These are phyloP conservation scores for Komagataella populi DNA, from an alignment of 805 yeast genomes.

Conservation along the genomic window DNA sequence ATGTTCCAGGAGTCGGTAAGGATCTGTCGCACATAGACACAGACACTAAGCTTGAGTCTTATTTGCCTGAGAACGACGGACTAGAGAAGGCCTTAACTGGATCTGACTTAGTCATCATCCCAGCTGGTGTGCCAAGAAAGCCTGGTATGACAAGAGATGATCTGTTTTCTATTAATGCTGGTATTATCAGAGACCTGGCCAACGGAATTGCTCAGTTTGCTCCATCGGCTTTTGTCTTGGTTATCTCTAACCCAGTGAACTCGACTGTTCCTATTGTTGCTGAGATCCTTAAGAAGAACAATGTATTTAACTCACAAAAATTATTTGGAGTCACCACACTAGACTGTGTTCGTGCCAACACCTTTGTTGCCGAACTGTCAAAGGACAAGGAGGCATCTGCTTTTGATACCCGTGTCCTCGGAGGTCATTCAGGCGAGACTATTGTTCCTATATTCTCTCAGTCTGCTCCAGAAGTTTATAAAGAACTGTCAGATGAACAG, in stretches of 20 bases:
- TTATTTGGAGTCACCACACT: constrained; percentile 84
- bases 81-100: constrained; percentile 28
- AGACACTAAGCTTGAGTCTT: constrained; percentile 27
- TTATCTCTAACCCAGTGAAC: constrained; percentile 90
- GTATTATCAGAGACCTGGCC: constrained; percentile 63
- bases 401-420: constrained; percentile 62
- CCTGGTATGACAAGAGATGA: constrained; percentile 58
- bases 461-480: constrained; percentile 15
- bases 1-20: constrained; percentile 42
- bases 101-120: constrained; percentile 36
- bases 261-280: constrained; percentile 86
- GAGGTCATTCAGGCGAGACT: constrained; percentile 94
- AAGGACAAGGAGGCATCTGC: constrained; percentile 29
- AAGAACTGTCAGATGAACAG: constrained; percentile 19
- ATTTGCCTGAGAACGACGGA: constrained; percentile 23
- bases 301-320: constrained; percentile 56
- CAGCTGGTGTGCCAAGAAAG: constrained; percentile 52
- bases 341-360: constrained; percentile 80
- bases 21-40: constrained; percentile 41
- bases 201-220: constrained; percentile 59
- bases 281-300: constrained; percentile 56
- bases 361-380: constrained; percentile 50
- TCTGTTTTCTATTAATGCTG: constrained; percentile 43
- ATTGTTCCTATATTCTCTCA: constrained; percentile 72
- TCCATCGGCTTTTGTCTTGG: constrained; percentile 64